These are phyloP conservation scores for Eimeria necatrix DNA, from an alignment of 169 alveolate species.

Conservation along the genomic window DNA sequence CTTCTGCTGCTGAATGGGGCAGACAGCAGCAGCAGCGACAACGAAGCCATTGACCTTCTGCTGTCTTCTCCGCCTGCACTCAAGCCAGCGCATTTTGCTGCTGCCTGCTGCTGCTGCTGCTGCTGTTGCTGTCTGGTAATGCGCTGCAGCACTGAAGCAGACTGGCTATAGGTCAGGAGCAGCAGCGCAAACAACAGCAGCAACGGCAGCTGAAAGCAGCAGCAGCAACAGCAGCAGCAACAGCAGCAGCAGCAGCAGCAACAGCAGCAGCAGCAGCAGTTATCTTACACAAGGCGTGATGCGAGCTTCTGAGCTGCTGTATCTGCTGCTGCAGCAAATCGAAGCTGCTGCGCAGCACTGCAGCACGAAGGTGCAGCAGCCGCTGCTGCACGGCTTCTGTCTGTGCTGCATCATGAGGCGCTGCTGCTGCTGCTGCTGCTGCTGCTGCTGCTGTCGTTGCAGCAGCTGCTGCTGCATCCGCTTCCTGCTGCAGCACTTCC, in stretches of 20 bases:
- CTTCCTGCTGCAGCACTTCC: constrained; percentile 62
- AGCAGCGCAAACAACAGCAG: background rate
- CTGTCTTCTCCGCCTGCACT: background rate
- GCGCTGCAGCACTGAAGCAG: background rate
- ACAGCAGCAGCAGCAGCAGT: background rate
- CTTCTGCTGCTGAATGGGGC: constrained; percentile 37
- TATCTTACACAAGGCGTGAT: background rate
- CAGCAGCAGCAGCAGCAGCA: constrained; percentile 2
- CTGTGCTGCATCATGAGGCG: background rate
- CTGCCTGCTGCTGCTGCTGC: constrained; percentile 34
- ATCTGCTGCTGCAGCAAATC: constrained; percentile 41
- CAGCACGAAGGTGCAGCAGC: constrained; percentile 65
- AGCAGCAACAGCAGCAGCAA: constrained; percentile 12
- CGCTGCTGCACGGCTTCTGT: background rate
- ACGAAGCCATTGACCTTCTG: background rate
- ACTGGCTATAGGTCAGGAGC: background rate
- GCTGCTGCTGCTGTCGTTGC: constrained; percentile 19
- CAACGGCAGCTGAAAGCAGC: constrained; percentile 24
- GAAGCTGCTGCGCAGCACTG: constrained; percentile 31
- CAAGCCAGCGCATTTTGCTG: background rate
- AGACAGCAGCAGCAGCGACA: constrained; percentile 48
- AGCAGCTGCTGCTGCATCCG: constrained; percentile 58
- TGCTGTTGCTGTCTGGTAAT: constrained; percentile 6
- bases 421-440: constrained; percentile 21
- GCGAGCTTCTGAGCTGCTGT: constrained; percentile 25